Percentiles rank a stretch among this genome's conserved stretches.
Conservation (phyloP, 23 red algal species). For the Agarophyton chilense region DNA sequence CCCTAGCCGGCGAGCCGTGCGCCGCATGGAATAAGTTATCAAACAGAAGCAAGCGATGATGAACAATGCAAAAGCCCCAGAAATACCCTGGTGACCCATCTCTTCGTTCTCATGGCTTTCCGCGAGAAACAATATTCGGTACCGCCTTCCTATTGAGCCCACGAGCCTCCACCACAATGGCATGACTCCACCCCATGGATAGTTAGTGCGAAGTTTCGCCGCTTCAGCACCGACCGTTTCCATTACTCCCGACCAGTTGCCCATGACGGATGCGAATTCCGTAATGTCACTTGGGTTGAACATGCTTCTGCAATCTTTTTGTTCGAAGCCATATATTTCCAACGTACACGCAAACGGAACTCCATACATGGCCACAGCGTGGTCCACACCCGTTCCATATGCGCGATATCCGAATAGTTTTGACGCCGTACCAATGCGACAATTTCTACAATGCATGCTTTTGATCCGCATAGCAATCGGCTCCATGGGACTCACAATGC, state of each 20-base stretch:
- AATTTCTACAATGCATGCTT: constrained; percentile 44
- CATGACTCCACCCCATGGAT: neutral
- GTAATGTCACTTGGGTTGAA: constrained; percentile 59
- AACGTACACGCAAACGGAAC: constrained; percentile 59
- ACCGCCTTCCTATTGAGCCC: neutral
- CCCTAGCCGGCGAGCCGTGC: neutral
- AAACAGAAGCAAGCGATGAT: neutral
- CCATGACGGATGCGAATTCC: constrained; percentile 7
- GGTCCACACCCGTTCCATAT: constrained; percentile 72
- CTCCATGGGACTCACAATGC: neutral
- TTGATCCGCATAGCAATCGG: neutral
- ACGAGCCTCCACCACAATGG: neutral
- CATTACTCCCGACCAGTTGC: constrained; percentile 27
- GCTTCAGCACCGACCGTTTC: constrained; percentile 21
- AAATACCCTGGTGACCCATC: neutral
- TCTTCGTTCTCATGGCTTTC: constrained; percentile 4
- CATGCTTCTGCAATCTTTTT: constrained; percentile 62
- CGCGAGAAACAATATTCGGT: neutral
- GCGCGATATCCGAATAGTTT: constrained; percentile 69
- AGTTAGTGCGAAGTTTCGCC: neutral
- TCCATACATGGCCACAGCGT: neutral
- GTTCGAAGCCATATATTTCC: constrained; percentile 68
- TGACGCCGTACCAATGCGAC: constrained; percentile 43
- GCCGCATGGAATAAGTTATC: neutral
- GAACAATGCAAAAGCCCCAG: neutral